Evolutionary conservation across 2,329 filamentous ascomycete species (phyloP), one percentile per base, ranked within the genome.

Genomic region (Chrysoporthe deuterocubensis): DNA sequence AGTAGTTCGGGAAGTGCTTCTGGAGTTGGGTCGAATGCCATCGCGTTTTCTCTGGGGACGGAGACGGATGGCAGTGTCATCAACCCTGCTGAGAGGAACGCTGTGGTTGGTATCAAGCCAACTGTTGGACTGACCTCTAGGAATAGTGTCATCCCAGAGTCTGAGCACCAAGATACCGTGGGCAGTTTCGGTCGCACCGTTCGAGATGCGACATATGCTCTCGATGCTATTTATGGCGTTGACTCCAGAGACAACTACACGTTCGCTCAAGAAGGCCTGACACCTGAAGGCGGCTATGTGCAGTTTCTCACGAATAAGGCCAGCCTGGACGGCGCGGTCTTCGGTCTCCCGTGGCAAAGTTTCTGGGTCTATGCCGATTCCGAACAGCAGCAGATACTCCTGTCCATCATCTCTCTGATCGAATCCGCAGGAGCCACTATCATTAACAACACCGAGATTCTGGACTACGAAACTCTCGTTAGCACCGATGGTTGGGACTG

Each of bases 1-100:
- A 90, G 86, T 72, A 90, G 87, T 67, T 89, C 88, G 1, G 91
- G 91, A 0, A 88, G 87, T 64, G 91, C 84, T 4, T 84, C 85
- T 7, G 89, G 86, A 6, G 89, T 93, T 0, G 84, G 85, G 3
- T 83, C 83, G 1, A 89, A 90, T 71, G 74, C 86, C 3, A 78
- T 86, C 14, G 76, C 84, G 0, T 87, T 90, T 73, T 78, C 89
- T 0, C 76, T 94, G 0, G 92, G 91, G 1, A 93, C 91, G 0
- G 92, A 94, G 78, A 93, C 91, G 0, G 90, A 93, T 74, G 90
- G 86, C 4, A 89, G 85, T 78, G 78, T 90, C 0, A 89, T 90
- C 71, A 86, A 83, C 72, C 88, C 88, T 1, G 87, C 87, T 0
- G 83, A 88, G 74, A 77, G 85, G 4, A 89, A 88, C 72, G 81